Evolutionary conservation across 208 protist species (phyloP), one percentile per base, ranked within the genome.

Genomic region (Hexamita inflata): DNA sequence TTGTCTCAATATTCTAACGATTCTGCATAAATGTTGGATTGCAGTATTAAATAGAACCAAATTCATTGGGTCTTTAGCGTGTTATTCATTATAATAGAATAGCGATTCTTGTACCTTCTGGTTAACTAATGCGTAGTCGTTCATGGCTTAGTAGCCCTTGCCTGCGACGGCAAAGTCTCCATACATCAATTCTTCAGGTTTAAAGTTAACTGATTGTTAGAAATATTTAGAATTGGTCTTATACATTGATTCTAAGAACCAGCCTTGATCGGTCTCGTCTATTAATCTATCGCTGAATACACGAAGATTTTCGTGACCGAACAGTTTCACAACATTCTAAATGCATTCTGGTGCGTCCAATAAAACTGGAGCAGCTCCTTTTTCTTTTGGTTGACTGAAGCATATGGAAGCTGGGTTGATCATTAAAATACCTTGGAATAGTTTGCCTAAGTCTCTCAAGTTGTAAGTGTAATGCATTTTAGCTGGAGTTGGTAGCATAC

Each of bases 391-490:
- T 11, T 75, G 29, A 79, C 94, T 93, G 75, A n/a, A n/a, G n/a
- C n/a, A n/a, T n/a, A 89, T 90, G 58, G 90, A 88, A 11, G 84
- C 80, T 9, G 91, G 94, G 0, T 90, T 86, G 65, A 93, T 80
- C 30, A 91, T 89, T 78, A 91, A 94, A 13, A 98, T 80, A 42
- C 94, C 94, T 83, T 97, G 91, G 83, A 94, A 96, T n/a, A 98
- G 86, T 28, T 93, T 86, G 38, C 88, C 92, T n/a, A 98, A 82
- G 79, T 98, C 94, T 75, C 94, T 84, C 59, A 98, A 84, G 82
- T 97, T 98, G 86, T 97, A 98, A 58, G 96, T 91, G 81, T 98
- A 98, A 82, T 98, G 94, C 79, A 96, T 96, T 80, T 97, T 97
- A 26, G 90, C 87, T 24, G 94, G 94, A 26, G 94, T 97, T 39